Conservation (phyloP, 2,329 filamentous ascomycete genomes). For the Aspergillus japonicus region DNA sequence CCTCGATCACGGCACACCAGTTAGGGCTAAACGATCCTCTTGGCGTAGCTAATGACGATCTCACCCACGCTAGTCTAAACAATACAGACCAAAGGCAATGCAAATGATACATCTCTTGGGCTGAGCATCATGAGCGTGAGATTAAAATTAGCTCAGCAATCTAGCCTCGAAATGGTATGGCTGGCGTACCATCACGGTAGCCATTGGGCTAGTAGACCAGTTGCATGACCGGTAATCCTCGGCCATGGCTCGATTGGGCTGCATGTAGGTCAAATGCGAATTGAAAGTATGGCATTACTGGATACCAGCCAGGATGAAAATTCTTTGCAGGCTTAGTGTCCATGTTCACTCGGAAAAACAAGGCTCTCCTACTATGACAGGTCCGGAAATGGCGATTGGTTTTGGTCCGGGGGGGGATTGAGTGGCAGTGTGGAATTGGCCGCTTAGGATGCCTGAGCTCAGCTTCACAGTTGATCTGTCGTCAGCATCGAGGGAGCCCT, state of each 20-base stretch:
- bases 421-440: neutral
- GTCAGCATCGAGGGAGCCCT: constrained; percentile 1
- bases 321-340: neutral
- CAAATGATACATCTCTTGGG: neutral
- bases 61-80: neutral
- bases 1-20: neutral
- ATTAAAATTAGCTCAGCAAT: neutral
- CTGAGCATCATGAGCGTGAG: neutral
- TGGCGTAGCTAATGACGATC: neutral
- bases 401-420: neutral
- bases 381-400: neutral
- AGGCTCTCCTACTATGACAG: neutral
- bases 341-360: neutral
- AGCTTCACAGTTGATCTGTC: constrained; percentile 4
- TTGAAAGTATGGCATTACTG: neutral
- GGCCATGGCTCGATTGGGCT: neutral
- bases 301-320: neutral
- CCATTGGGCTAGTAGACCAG: neutral
- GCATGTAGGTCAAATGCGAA: neutral
- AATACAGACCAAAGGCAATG: neutral
- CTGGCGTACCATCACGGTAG: neutral
- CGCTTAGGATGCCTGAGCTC: neutral
- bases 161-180: neutral
- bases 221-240: neutral
- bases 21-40: neutral